Evolutionary conservation across 2,329 filamentous ascomycete genomes (phyloP).

Genomic region (Phialocephala sp.): DNA sequence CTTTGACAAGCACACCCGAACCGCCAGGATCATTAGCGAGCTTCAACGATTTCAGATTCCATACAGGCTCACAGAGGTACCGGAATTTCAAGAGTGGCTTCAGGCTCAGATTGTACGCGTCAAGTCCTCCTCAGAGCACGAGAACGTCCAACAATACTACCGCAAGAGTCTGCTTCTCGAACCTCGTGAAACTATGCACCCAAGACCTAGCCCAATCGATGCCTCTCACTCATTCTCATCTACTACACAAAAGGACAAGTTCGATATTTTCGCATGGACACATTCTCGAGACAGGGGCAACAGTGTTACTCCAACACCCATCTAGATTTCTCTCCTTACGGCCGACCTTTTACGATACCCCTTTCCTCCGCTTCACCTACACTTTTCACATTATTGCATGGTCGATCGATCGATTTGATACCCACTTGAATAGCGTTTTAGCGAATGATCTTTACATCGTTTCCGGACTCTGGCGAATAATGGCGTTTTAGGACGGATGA

Average conservation of each 20-base stretch:
- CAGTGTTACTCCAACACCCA: conserved; percentile 20
- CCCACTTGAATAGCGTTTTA: conserved; percentile 46
- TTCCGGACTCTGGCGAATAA: conserved; percentile 19
- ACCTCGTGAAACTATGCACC: conserved; percentile 52
- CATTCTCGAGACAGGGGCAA: conserved; percentile 43
- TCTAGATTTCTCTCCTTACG: conserved; percentile 20
- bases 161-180: conserved; percentile 71
- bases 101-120: conserved; percentile 80
- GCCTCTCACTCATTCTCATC: conserved; percentile 31
- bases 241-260: conserved; percentile 52
- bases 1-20: conserved; percentile 95
- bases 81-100: conserved; percentile 94
- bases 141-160: conserved; percentile 69
- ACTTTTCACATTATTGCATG: conserved; percentile 19
- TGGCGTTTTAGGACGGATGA: conserved; percentile 21
- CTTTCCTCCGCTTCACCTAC: conserved; percentile 15
- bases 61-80: conserved; percentile 80
- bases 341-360: conserved; percentile 24
- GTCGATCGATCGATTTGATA: conserved; percentile 43
- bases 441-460: conserved; percentile 38
- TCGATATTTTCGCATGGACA: conserved; percentile 58
- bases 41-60: conserved; percentile 96
- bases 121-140: conserved; percentile 56
- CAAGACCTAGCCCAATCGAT: conserved; percentile 39
- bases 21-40: conserved; percentile 93